Evolutionary conservation across 1,284 basidiomycete genomes (phyloP), one percentile per base, ranked within the genome.

Genomic region (Flammula alnicola): DNA sequence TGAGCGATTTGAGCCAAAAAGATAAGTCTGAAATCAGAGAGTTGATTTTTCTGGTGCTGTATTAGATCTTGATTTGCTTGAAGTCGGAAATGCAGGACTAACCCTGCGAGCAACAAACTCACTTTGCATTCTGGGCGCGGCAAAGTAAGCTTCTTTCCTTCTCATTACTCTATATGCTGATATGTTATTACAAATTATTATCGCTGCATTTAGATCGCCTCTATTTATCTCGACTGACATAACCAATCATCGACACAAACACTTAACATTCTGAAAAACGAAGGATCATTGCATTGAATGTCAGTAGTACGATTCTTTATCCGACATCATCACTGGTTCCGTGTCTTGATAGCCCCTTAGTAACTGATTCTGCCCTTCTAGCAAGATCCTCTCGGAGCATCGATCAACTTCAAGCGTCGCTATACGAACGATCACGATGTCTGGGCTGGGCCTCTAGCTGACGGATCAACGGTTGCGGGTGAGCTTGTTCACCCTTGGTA

Each of bases 121-220:
- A 80, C 47, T 79, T 79, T 41, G 72, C 73, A 1, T 77, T 78
- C 47, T 79, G 76, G 76, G 74, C 74, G 75, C 75, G 6, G 67
- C 64, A 7, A 76, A 75, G 71, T 71, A 40, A 45, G 65, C n/a
- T 54, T 16, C 14, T 6, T 44, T 31, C 20, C 32, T 38, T 35
- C 43, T n/a, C 3, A 17, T n/a, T n/a, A n/a, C n/a, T n/a, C n/a
- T 19, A 20, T 33, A 32, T 17, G 7, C 47, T 14, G 17, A 29
- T 48, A 19, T 31, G 12, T 44, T 31, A 25, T 43, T 20, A 20
- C 29, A 29, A 41, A 38, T 26, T 12, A 12, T 25, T 16, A 38
- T 29, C 14, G 20, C 19, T 26, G 17, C 17, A 29, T 33, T n/a
- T 29, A 76, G 74, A 53, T 77, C 75, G 14, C 75, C 76, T n/a